Evolutionary conservation across 192 early-diverging fungal genomes (phyloP).

Genomic region (Backusella parvicylindrica): DNA sequence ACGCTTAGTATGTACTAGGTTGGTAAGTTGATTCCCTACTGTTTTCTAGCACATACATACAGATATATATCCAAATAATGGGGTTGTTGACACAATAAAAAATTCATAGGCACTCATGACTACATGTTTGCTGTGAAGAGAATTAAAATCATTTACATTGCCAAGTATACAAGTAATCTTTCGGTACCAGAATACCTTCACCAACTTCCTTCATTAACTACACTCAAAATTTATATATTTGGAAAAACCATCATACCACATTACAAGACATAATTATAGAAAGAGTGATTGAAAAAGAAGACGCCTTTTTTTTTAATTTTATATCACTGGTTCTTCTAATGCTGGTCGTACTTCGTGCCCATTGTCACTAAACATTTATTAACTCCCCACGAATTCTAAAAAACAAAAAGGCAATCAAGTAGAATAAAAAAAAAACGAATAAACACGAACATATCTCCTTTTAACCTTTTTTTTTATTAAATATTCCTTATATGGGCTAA

Average conservation of each 20-base stretch:
- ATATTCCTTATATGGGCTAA: too few relatives aligned
- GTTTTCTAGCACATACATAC: constrained; percentile 4
- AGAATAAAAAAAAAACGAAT: too few relatives aligned
- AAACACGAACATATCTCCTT: too few relatives aligned
- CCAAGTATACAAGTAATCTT: background rate
- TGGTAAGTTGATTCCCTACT: constrained; percentile 2
- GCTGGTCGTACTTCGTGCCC: background rate
- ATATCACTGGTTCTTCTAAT: background rate
- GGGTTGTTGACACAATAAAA: background rate
- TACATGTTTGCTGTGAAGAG: constrained; percentile 2
- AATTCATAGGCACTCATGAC: background rate
- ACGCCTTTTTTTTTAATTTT: background rate
- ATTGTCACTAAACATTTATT: constrained; percentile 5
- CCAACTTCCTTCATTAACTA: background rate
- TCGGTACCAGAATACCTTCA: background rate
- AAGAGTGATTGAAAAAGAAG: constrained; percentile 5
- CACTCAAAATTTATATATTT: constrained; percentile 2
- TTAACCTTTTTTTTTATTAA: too few relatives aligned
- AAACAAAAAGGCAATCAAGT: too few relatives aligned
- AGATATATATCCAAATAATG: constrained; percentile 1
- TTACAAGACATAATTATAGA: background rate
- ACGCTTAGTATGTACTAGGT: constrained; percentile 10
- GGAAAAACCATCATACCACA: constrained; percentile 6
- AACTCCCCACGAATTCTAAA: background rate
- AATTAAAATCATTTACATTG: background rate